phyloP scores from a whole-genome alignment of 768 basidiomycete genomes.

The Boletus pseudo-olivaceus region DNA sequence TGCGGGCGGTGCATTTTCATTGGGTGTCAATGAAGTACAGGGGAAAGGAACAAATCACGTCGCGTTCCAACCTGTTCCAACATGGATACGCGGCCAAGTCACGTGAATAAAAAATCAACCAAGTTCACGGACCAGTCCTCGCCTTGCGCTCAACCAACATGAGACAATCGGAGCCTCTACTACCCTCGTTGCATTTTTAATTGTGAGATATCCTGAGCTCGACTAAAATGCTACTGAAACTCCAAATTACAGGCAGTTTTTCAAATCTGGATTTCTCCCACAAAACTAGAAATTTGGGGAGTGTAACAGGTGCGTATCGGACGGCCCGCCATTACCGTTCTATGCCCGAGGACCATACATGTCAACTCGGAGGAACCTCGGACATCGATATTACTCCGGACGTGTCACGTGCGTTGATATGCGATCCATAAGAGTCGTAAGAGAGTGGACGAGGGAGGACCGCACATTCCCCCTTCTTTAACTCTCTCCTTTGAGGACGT shows the following conservation, averaged over 20 bases:
- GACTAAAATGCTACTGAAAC: too few relatives aligned
- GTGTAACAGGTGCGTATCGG: too few relatives aligned
- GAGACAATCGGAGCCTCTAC: too few relatives aligned
- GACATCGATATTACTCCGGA: neutral
- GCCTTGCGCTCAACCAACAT: too few relatives aligned
- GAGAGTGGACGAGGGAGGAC: neutral
- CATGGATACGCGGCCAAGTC: conserved; percentile 15
- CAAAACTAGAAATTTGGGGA: neutral
- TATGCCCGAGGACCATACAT: too few relatives aligned
- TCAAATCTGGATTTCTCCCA: neutral
- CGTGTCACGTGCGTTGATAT: conserved; percentile 18
- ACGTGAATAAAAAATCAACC: conserved; percentile 27
- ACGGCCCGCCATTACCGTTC: too few relatives aligned
- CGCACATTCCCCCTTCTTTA: neutral
- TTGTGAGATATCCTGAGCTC: too few relatives aligned
- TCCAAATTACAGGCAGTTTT: neutral
- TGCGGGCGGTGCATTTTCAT: conserved; percentile 16
- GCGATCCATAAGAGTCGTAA: neutral
- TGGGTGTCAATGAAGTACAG: neutral
- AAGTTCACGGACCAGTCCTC: neutral
- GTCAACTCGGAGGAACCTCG: conserved; percentile 12
- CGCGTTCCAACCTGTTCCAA: too few relatives aligned
- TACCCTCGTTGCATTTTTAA: too few relatives aligned
- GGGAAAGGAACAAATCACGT: neutral
- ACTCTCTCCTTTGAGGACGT: conserved; percentile 9